A percentile compares a stretch with the other conserved stretches of the same genome.
Conservation (phyloP, 331 rosid species). For the Stylosanthes scabra region DNA sequence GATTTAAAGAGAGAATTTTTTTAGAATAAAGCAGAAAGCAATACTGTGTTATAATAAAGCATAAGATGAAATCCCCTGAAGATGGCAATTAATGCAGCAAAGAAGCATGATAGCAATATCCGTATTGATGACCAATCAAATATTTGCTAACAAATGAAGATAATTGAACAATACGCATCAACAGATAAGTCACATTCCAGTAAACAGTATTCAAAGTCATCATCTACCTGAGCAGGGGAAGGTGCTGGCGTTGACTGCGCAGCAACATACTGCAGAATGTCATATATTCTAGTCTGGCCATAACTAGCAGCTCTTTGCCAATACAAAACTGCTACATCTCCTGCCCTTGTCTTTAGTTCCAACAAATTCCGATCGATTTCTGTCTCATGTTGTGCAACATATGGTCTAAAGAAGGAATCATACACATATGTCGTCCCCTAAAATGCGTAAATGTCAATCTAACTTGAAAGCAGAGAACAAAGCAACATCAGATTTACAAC, state of each 20-base stretch:
- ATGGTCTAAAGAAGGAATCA: conserved; percentile 91
- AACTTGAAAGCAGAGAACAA: conserved; percentile 28
- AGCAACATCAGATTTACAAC: conserved; percentile 30
- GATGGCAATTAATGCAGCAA: conserved; percentile 12
- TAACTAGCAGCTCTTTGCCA: conserved; percentile 95
- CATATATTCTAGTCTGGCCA: conserved; percentile 87
- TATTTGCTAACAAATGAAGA: conserved; percentile 3
- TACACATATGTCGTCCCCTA: conserved; percentile 93
- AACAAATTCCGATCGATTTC: conserved; percentile 87
- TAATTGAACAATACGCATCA: neutral
- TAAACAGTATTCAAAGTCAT: conserved; percentile 8
- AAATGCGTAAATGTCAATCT: conserved; percentile 37
- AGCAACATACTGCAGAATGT: conserved; percentile 88
- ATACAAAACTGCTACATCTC: conserved; percentile 72
- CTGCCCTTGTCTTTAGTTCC: conserved; percentile 93
- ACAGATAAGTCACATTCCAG: conserved; percentile 15
- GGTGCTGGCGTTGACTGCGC: conserved; percentile 87
- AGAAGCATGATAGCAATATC: conserved; percentile 8
- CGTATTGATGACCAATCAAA: conserved; percentile 16
- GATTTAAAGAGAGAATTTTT: conserved; percentile 17
- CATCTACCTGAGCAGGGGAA: conserved; percentile 74
- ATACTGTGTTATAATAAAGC: neutral
- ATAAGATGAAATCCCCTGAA: conserved; percentile 14
- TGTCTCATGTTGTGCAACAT: conserved; percentile 78
- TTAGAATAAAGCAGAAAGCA: neutral